phyloP scores from a whole-genome alignment of 2,329 filamentous ascomycete species.

The Myriangium duriaei region DNA sequence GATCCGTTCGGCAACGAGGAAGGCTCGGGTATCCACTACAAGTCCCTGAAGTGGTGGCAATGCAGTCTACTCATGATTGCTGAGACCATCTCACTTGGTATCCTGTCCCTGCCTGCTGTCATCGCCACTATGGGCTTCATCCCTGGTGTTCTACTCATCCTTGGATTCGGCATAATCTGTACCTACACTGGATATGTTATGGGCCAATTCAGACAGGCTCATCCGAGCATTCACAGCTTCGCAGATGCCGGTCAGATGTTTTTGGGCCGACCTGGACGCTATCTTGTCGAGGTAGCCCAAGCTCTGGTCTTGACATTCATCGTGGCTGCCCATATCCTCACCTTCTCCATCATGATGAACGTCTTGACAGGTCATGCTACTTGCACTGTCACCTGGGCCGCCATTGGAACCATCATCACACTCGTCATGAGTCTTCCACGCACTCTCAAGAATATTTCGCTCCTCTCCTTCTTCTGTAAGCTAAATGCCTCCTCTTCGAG shows the following conservation, averaged over 20 bases:
- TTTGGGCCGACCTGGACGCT: conserved; percentile 46
- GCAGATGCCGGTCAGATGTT: conserved; percentile 55
- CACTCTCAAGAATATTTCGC: conserved; percentile 50
- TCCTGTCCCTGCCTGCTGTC: conserved; percentile 42
- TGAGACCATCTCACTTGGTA: conserved; percentile 46
- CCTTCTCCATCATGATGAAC: conserved; percentile 57
- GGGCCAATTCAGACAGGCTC: conserved; percentile 43
- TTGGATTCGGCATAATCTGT: conserved; percentile 41
- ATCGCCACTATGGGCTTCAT: conserved; percentile 37
- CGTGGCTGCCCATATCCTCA: conserved; percentile 59
- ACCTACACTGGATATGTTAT: conserved; percentile 50
- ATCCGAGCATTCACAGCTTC: conserved; percentile 51
- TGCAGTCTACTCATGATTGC: conserved; percentile 38
- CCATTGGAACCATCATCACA: conserved; percentile 47
- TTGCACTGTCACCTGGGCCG: conserved; percentile 52
- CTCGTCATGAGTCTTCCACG: conserved; percentile 48
- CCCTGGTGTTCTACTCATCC: conserved; percentile 39
- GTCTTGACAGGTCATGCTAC: conserved; percentile 47
- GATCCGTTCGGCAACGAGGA: conserved; percentile 13
- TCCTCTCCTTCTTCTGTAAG: conserved; percentile 47
- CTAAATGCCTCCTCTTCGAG: conserved; percentile 14
- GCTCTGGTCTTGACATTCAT: conserved; percentile 55
- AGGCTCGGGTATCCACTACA: conserved; percentile 25
- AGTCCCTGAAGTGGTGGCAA: conserved; percentile 12
- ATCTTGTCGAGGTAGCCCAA: conserved; percentile 50